Evolutionary conservation across 2,329 filamentous ascomycete genomes (phyloP).

Genomic region (Arthrinium puccinioides): DNA sequence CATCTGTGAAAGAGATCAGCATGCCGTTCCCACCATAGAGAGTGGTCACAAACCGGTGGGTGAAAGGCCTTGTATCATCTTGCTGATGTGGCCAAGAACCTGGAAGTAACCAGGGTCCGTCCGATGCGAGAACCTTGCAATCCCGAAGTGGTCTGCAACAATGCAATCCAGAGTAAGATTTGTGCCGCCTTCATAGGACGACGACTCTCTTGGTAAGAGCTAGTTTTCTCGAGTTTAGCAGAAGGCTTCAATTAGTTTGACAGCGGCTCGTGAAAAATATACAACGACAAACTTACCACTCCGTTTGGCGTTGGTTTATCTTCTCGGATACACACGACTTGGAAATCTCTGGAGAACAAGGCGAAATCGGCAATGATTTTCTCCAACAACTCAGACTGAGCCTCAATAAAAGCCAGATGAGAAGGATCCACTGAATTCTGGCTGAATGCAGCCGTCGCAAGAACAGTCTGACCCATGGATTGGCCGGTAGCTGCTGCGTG

Average conservation of each 20-base stretch:
- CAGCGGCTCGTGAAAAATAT: neutral
- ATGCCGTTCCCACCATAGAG: neutral
- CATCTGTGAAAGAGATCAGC: neutral
- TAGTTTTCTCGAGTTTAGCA: neutral
- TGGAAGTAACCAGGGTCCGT: slow-evolving; percentile 6
- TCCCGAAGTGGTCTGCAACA: slow-evolving; percentile 3
- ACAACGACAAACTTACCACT: neutral
- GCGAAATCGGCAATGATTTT: neutral
- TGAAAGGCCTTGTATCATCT: neutral
- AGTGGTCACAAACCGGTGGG: neutral
- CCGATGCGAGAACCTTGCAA: slow-evolving; percentile 2
- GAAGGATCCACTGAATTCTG: neutral
- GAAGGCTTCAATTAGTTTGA: neutral
- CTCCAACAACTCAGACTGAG: neutral
- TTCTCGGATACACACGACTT: slow-evolving; percentile 3
- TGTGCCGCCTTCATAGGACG: neutral
- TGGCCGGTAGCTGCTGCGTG: neutral
- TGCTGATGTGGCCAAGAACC: slow-evolving; percentile 4
- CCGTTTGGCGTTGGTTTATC: neutral
- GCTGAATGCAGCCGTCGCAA: neutral
- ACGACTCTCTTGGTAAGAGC: neutral
- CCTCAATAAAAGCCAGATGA: neutral
- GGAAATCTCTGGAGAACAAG: slow-evolving; percentile 2
- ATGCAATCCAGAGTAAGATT: slow-evolving; percentile 2
- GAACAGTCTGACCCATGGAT: slow-evolving; percentile 1